Base-by-base conservation (phyloP, 163 green algal species). In the Chlorella variabilis region DNA sequence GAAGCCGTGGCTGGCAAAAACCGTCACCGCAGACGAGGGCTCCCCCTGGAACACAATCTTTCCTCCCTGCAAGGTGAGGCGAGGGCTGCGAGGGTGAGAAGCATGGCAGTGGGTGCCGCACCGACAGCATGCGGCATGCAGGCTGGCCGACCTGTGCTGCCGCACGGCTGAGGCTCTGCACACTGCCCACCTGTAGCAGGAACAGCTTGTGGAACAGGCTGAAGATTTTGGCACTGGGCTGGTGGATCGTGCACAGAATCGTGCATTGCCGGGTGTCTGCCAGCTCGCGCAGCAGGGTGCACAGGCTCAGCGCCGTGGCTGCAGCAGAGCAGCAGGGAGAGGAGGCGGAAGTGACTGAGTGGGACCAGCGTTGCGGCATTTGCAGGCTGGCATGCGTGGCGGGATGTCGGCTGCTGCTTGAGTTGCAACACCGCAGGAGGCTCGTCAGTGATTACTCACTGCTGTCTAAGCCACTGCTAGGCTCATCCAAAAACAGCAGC, bases 161-260 rank as follows among this genome's bases (percentile, higher is more conserved):
- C 29, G 8, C 33, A 23, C 61, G 11, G 31, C 45, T n/a, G n/a
- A n/a, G n/a, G n/a, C n/a, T n/a, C n/a, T n/a, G n/a, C n/a, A n/a
- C 45, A 33, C 31, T 38, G 11, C 56, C 8, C 11, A 48, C 58
- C 75, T 81, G 75, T 3, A 96, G 86, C 82, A 96, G 88, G 78
- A 94, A 77, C 65, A 94, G 86, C 86, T 94, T 87, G 75, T 96
- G 89, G 77, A 95, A 96, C 36, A 86, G 70, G 23, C 89, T 80
- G 39, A 86, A 92, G 75, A 96, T 93, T 69, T 95, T 91, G 59
- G 75, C 86, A 27, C 61, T 88, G 31, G 93, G 93, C 84, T 96
- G 92, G 82, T 96, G 92, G 75, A 96, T 94, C 63, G 89, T 95
- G 85, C 83, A 89, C 65, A 95, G 71, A 20, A 95, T 91, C n/a